Base-by-base conservation (phyloP, 768 basidiomycete genomes). In the Pleurotus sapidus region DNA sequence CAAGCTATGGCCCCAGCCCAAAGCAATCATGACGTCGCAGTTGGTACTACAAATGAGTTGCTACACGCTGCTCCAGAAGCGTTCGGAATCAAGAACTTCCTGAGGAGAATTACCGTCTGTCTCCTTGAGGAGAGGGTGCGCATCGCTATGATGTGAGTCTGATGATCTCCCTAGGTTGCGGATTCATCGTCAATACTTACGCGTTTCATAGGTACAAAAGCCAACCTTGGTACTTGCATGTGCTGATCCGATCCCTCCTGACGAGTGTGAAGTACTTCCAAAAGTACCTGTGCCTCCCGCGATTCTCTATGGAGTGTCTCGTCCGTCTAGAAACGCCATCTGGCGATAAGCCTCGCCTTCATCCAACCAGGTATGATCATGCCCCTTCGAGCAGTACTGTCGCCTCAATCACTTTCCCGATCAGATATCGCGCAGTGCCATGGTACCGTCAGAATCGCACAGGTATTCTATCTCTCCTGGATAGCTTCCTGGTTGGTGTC, bases 111-210 rank as follows among this genome's bases (percentile, higher is more conserved):
- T n/a, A 60, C 69, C 0, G 61, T 74, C 11, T 72, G 74, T 42
- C 51, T 80, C 20, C 57, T 83, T 34, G 77, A 79, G 5, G 77
- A 81, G 7, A 61, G 63, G n/a, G 73, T 77, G 0, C 68, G 80
- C n/a, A 66, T 72, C 12, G 76, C 77, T 5, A 79, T 82, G 79
- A 74, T 79, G 80, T 81, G 59, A 24, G 72, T 71, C 8, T 18
- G 38, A 39, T 42, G 24, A 6, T 27, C 34, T n/a, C 46, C 7
- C 56, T 53, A 12, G 15, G 55, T 15, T 30, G 27, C 5, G 17
- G 4, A n/a, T 30, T 30, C 34, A 18, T n/a, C 18, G 15, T 42
- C 49, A 23, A 3, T 39, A 24, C 34, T n/a, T 17, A 9, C 34
- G 48, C 24, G 38, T 38, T 43, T 60, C 23, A 42, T 20, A 80